phyloP scores from a whole-genome alignment of 441 rosid species.

The Mallotus japonicus region DNA sequence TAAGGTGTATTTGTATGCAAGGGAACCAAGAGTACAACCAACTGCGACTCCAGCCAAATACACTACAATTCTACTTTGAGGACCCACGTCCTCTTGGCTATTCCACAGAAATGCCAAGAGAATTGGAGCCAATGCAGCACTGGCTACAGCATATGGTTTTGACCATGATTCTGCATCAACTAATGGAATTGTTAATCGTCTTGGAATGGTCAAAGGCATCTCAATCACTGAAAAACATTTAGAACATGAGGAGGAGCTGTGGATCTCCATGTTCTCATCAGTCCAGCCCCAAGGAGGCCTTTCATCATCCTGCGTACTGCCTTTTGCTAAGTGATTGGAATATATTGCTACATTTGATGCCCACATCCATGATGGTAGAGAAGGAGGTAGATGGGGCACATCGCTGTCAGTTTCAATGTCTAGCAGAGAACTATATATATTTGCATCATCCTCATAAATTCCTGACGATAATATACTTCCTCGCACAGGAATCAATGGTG shows the following conservation, averaged over 20 bases:
- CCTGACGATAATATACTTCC: constrained; percentile 62
- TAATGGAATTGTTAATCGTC: constrained; percentile 72
- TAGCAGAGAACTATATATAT: constrained; percentile 56
- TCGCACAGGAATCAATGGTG: constrained; percentile 72
- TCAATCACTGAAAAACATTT: constrained; percentile 49
- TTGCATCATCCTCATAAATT: constrained; percentile 49
- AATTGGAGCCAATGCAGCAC: constrained; percentile 67
- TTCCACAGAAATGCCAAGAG: constrained; percentile 64
- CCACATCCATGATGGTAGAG: constrained; percentile 96
- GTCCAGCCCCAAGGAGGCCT: constrained; percentile 91
- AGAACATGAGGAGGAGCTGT: constrained; percentile 37
- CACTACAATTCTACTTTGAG: constrained; percentile 31
- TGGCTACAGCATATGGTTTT: constrained; percentile 66
- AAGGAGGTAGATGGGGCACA: constrained; percentile 70
- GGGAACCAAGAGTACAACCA: constrained; percentile 53
- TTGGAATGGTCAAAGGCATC: constrained; percentile 65
- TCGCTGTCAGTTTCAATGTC: constrained; percentile 56
- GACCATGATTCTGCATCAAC: constrained; percentile 76
- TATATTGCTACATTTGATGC: constrained; percentile 85
- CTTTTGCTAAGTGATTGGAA: constrained; percentile 54
- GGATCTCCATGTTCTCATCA: constrained; percentile 38
- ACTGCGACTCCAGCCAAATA: constrained; percentile 43
- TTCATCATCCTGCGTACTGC: constrained; percentile 44
- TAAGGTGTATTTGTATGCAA: constrained; percentile 45
- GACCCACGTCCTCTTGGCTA: constrained; percentile 40